These are phyloP conservation scores for Vitis rotundifolia DNA, from an alignment of 164 flowering plant genomes.

Conservation along the genomic window DNA sequence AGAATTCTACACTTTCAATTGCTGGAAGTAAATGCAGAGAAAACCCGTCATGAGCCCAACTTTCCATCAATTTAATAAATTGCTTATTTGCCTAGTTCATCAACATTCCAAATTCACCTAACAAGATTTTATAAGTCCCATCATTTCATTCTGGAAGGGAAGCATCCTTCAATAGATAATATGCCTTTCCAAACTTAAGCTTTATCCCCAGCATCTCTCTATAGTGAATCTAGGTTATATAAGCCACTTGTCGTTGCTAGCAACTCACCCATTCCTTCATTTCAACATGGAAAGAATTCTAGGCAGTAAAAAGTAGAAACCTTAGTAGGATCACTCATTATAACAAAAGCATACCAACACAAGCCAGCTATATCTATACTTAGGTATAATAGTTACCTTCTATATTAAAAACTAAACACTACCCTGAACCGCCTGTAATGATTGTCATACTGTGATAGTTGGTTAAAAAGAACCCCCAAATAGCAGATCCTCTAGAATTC, in stretches of 20 bases:
- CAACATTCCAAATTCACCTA: slow-evolving; percentile 1
- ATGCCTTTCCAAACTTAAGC: background rate
- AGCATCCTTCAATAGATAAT: background rate
- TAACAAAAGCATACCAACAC: background rate
- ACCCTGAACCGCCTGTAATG: background rate
- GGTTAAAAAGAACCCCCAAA: background rate
- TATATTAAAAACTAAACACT: background rate
- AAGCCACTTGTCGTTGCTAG: too few relatives aligned
- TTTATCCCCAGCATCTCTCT: too few relatives aligned
- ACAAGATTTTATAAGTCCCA: background rate
- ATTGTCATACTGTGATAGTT: background rate
- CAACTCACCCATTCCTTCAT: background rate
- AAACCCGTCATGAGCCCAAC: background rate
- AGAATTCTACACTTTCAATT: background rate
- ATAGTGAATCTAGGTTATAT: too few relatives aligned
- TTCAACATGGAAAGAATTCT: background rate
- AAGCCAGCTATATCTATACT: background rate
- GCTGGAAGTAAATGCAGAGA: background rate
- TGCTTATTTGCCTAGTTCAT: background rate
- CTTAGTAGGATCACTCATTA: background rate
- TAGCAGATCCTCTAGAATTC: too few relatives aligned
- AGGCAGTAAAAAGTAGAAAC: background rate
- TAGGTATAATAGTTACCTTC: slow-evolving; percentile 1
- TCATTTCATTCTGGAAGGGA: background rate
- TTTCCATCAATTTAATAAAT: slow-evolving; percentile 2